Conservation (phyloP, 1,139 yeast genomes). For the Taphrina communis region DNA sequence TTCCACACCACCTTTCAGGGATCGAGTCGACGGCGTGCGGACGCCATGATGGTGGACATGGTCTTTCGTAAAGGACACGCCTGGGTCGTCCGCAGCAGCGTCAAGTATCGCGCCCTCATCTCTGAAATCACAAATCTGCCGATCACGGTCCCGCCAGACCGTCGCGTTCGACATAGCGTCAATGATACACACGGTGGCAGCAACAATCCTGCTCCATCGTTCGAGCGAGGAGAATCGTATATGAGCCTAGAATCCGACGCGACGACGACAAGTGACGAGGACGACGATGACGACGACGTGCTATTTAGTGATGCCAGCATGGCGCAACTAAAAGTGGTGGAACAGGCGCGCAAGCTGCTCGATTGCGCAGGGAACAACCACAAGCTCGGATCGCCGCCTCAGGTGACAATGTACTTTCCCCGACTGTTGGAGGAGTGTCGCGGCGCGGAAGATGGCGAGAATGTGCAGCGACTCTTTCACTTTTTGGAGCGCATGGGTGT, state of each 20-base stretch:
- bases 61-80: slow-evolving; percentile 32
- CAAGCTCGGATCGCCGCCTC: slow-evolving; percentile 23
- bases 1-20: slow-evolving; percentile 21
- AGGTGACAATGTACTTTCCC: slow-evolving; percentile 23
- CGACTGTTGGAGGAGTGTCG: slow-evolving; percentile 22
- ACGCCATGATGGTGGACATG: slow-evolving; percentile 23
- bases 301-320: slow-evolving; percentile 9
- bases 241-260: slow-evolving; percentile 2
- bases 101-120: slow-evolving; percentile 23
- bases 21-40: slow-evolving; percentile 2
- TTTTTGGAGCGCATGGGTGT: slow-evolving; percentile 4
- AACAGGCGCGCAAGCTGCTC: slow-evolving; percentile 13
- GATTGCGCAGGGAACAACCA: slow-evolving; percentile 23
- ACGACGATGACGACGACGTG: slow-evolving; percentile 10
- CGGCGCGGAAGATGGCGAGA: slow-evolving; percentile 2
- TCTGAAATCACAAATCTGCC: slow-evolving; percentile 20
- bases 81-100: slow-evolving; percentile 23
- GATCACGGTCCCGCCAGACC: not conserved
- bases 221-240: slow-evolving; percentile 2
- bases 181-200: not conserved
- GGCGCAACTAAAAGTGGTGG: slow-evolving; percentile 17
- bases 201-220: not conserved
- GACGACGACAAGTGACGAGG: slow-evolving; percentile 2
- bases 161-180: no score
- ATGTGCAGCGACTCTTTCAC: slow-evolving; percentile 4